These are phyloP conservation scores for Metrosideros polymorpha DNA, from an alignment of 441 rosid genomes.

Conservation along the genomic window DNA sequence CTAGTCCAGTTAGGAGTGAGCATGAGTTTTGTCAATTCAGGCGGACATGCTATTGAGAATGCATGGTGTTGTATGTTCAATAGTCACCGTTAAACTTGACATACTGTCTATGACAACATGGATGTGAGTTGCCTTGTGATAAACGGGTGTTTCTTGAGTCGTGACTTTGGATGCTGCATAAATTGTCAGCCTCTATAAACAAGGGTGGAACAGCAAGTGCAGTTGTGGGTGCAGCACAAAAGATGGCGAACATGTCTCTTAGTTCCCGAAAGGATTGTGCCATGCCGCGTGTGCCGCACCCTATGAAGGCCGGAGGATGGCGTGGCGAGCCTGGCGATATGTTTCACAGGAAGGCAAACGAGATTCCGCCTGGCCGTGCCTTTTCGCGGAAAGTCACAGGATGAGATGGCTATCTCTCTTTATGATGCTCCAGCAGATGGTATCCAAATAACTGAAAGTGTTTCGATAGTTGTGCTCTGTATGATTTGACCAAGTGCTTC, in stretches of 20 bases:
- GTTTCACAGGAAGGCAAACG: constrained; percentile 42
- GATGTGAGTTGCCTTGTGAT: background rate
- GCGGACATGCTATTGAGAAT: background rate
- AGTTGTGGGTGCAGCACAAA: constrained; percentile 41
- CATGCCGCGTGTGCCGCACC: constrained; percentile 30
- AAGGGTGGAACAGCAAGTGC: constrained; percentile 30
- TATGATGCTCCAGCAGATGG: background rate
- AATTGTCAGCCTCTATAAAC: constrained; percentile 22
- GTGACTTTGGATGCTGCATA: background rate
- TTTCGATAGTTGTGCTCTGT: background rate
- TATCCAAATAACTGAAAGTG: background rate
- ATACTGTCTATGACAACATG: background rate
- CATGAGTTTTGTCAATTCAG: background rate
- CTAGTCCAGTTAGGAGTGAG: background rate
- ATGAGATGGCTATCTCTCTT: constrained; percentile 4
- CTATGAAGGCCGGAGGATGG: constrained; percentile 84
- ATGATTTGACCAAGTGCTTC: background rate
- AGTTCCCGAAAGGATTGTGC: constrained; percentile 33
- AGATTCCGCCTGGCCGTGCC: constrained; percentile 31
- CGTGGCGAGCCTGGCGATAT: constrained; percentile 33
- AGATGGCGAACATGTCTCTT: constrained; percentile 38
- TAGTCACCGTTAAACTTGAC: background rate
- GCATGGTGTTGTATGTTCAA: background rate
- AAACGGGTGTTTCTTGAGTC: background rate
- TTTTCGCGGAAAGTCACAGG: constrained; percentile 56